Percentiles rank a stretch among this genome's conserved stretches.
phyloP scores from a whole-genome alignment of 805 yeast genomes.

The Maudiozyma barnettii region DNA sequence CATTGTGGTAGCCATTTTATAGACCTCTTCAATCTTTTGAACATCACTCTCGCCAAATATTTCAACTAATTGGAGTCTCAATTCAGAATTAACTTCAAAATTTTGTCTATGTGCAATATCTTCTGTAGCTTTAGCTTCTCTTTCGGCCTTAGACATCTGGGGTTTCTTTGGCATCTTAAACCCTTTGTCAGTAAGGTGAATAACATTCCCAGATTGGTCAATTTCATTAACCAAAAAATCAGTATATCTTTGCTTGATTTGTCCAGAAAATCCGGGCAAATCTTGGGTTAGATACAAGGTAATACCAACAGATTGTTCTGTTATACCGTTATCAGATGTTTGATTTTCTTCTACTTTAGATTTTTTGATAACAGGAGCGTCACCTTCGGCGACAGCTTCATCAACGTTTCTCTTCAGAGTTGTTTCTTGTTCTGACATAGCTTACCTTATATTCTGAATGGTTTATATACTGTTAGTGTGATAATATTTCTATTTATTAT shows the following conservation, averaged over 20 bases:
- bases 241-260: constrained; percentile 78
- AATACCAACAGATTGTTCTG: constrained; percentile 82
- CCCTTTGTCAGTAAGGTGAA: constrained; percentile 71
- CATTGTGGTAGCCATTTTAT: constrained; percentile 45
- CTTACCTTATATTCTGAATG: background rate
- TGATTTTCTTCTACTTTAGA: constrained; percentile 4
- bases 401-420: constrained; percentile 12
- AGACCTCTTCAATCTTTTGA: constrained; percentile 44
- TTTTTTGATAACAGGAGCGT: constrained; percentile 6
- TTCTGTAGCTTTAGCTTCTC: constrained; percentile 27
- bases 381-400: background rate
- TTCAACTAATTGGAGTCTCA: constrained; percentile 39
- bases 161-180: constrained; percentile 43
- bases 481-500: background rate
- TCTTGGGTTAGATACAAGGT: constrained; percentile 51
- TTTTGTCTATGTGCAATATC: constrained; percentile 24
- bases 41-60: constrained; percentile 54
- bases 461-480: no score
- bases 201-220: constrained; percentile 53
- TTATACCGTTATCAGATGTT: constrained; percentile 34
- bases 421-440: constrained; percentile 8
- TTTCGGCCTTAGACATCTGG: constrained; percentile 35
- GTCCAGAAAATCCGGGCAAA: constrained; percentile 62
- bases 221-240: constrained; percentile 94
- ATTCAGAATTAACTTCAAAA: constrained; percentile 39